These are phyloP conservation scores for Alternaria sp. DNA, from an alignment of 2,329 filamentous ascomycete species.

Conservation along the genomic window DNA sequence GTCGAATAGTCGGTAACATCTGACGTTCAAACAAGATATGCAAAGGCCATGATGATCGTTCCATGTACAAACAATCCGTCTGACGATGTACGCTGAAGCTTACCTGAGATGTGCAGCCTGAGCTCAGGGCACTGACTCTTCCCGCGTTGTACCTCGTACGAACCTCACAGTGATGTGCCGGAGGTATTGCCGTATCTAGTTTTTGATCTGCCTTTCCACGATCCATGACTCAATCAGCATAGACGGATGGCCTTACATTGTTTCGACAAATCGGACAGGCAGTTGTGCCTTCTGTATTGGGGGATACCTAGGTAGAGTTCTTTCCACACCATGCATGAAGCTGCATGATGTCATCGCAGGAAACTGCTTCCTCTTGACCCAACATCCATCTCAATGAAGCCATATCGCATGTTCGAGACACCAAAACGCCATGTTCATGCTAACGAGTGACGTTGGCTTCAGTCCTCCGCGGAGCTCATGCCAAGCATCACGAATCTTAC, in stretches of 20 bases:
- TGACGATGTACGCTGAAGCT: not conserved
- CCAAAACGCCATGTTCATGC: not conserved
- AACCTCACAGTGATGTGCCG: not conserved
- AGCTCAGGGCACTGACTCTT: not conserved
- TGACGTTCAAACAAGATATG: not conserved
- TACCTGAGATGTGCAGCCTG: not conserved
- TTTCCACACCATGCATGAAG: not conserved
- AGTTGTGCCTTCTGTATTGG: not conserved
- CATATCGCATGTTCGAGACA: not conserved
- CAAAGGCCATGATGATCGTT: not conserved
- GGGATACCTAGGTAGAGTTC: not conserved
- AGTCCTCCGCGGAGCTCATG: constrained; percentile 8
- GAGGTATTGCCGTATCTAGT: not conserved
- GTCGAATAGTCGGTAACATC: not conserved
- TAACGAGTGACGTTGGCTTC: constrained; percentile 7
- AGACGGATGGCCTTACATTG: not conserved
- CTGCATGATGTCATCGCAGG: not conserved
- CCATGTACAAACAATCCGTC: not conserved
- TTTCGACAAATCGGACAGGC: not conserved
- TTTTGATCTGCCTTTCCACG: not conserved
- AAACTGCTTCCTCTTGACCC: not conserved
- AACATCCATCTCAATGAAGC: not conserved
- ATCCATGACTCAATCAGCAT: not conserved
- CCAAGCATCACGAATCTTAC: constrained; percentile 17
- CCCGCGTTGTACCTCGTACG: not conserved